These are phyloP conservation scores for Lizonia empirigonia DNA, from an alignment of 2,329 filamentous ascomycete genomes.

Conservation along the genomic window DNA sequence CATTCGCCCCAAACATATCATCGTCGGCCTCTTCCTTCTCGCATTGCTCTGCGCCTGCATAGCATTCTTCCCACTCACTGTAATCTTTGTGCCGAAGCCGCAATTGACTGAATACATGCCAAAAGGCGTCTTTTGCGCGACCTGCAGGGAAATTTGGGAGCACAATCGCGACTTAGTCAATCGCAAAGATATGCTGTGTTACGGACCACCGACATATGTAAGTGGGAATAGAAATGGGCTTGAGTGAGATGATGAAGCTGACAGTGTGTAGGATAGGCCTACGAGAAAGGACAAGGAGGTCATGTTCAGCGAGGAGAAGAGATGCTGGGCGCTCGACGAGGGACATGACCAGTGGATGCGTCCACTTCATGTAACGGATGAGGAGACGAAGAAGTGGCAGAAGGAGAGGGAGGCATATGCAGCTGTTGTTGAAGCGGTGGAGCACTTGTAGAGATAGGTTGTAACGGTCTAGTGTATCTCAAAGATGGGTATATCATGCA, in stretches of 20 bases:
- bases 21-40: neutral
- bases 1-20: neutral
- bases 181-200: constrained; percentile 9
- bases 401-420: neutral
- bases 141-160: constrained; percentile 6
- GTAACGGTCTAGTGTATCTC: too few relatives aligned
- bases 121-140: constrained; percentile 1
- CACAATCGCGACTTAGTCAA: constrained; percentile 10
- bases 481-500: too few relatives aligned
- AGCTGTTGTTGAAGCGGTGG: neutral
- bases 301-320: constrained; percentile 4
- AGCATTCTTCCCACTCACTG: neutral
- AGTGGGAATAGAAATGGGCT: neutral
- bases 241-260: neutral
- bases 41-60: neutral
- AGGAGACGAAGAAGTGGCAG: neutral
- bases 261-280: neutral
- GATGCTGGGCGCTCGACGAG: constrained; percentile 5
- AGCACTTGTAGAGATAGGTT: too few relatives aligned
- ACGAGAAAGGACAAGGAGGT: constrained; percentile 3
- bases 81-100: constrained; percentile 3
- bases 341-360: constrained; percentile 13
- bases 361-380: neutral
- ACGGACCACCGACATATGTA: constrained; percentile 1
- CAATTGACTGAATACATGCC: constrained; percentile 6